Evolutionary conservation across 345 rosid species (phyloP).

Genomic region (Populus deltoides): DNA sequence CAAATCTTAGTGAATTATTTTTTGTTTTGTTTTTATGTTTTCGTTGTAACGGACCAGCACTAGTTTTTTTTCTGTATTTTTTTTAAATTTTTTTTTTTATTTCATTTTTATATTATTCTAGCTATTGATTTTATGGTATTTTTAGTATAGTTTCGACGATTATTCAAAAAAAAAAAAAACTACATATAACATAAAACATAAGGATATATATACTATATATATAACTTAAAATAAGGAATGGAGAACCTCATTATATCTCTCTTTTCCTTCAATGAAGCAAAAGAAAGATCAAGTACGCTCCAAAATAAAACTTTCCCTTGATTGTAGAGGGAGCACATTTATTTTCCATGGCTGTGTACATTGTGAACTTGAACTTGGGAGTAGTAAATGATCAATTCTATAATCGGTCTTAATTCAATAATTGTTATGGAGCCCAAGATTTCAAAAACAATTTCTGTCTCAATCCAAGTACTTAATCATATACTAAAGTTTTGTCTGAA

Average conservation of each 20-base stretch:
- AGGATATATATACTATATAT: background rate
- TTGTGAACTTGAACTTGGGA: conserved; percentile 1
- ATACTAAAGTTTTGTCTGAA: background rate
- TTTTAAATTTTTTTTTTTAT: too few species aligned
- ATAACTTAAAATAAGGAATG: background rate
- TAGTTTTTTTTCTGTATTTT: too few species aligned
- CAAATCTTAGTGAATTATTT: too few species aligned
- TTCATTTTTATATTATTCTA: too few species aligned
- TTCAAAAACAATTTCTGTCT: background rate
- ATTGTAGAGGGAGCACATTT: background rate
- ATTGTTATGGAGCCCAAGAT: background rate
- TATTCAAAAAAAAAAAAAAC: background rate
- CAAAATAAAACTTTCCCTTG: background rate
- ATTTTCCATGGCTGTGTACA: background rate
- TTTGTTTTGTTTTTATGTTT: too few species aligned
- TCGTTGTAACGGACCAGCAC: too few species aligned
- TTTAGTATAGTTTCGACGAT: too few species aligned
- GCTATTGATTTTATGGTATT: too few species aligned
- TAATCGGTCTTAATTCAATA: background rate
- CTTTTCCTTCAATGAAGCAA: conserved; percentile 9
- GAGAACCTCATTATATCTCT: background rate
- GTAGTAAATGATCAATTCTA: background rate
- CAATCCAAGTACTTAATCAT: background rate
- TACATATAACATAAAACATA: background rate
- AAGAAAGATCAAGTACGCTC: background rate